phyloP scores from a whole-genome alignment of 1,284 basidiomycete genomes.

The Marasmius tenuissimus region DNA sequence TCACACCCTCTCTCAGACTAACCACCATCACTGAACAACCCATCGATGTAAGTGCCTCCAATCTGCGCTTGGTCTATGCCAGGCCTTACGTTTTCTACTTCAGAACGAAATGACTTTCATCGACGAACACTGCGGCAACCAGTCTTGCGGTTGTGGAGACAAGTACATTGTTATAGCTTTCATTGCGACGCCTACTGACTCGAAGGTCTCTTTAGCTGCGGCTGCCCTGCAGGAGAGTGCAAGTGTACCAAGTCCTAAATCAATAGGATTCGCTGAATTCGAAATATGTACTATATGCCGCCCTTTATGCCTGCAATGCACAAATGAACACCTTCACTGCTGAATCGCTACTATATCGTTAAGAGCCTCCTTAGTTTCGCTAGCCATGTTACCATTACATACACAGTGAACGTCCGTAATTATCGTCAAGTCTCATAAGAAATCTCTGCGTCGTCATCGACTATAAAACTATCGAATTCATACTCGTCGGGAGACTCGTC shows the following conservation, averaged over 20 bases:
- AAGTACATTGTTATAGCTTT: not conserved
- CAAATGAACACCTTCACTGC: no score
- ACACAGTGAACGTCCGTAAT: not conserved
- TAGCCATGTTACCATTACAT: no score
- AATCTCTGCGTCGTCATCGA: slow-evolving; percentile 63
- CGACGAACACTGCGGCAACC: not conserved
- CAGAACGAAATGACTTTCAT: not conserved
- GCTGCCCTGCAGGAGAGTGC: no score
- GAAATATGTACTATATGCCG: no score
- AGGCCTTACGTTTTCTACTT: not conserved
- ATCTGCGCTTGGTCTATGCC: not conserved
- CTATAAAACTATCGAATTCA: slow-evolving; percentile 72
- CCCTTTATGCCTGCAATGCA: no score
- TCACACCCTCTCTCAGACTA: not conserved
- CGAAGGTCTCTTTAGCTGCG: no score
- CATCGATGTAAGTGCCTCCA: not conserved
- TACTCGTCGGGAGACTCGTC: slow-evolving; percentile 61
- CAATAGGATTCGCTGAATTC: no score
- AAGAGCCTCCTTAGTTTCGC: no score
- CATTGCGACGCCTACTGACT: no score
- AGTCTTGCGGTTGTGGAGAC: not conserved
- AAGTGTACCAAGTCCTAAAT: no score
- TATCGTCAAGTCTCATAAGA: slow-evolving; percentile 19
- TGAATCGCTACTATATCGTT: no score
- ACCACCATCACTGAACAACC: not conserved